phyloP scores from a whole-genome alignment of 2,329 filamentous ascomycete species.

The Nothophoma quercina region DNA sequence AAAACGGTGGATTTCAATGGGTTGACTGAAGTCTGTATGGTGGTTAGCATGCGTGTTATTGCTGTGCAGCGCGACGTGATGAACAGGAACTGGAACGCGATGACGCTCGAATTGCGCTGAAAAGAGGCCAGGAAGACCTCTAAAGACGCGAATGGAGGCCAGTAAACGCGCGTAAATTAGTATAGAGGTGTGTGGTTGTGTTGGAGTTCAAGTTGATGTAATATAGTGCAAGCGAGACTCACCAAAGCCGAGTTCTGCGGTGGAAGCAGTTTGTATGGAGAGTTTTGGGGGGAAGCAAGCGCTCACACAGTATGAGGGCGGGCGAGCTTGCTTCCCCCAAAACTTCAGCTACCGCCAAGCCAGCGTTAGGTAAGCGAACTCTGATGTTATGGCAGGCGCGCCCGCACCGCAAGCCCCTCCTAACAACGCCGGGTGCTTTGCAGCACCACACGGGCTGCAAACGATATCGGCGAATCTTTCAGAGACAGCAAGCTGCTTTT shows the following conservation, averaged over 20 bases:
- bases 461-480: conserved; percentile 12
- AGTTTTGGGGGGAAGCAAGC: conserved; percentile 32
- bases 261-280: conserved; percentile 27
- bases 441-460: conserved; percentile 24
- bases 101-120: conserved; percentile 35
- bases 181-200: conserved; percentile 37
- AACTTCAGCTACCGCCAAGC: conserved; percentile 10
- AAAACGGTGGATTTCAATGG: conserved; percentile 24
- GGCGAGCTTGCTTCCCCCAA: not conserved
- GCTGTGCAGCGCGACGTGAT: conserved; percentile 34
- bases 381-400: conserved; percentile 20
- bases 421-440: conserved; percentile 21
- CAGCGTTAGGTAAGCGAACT: conserved; percentile 13
- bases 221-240: conserved; percentile 41
- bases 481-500: conserved; percentile 1
- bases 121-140: conserved; percentile 36
- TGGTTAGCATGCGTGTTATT: conserved; percentile 40
- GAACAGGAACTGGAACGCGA: conserved; percentile 43
- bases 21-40: conserved; percentile 39
- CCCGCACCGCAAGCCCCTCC: conserved; percentile 18
- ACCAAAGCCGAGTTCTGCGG: conserved; percentile 40
- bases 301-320: conserved; percentile 21
- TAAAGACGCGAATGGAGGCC: conserved; percentile 37
- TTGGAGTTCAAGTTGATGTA: conserved; percentile 22
- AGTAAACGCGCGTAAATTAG: conserved; percentile 45